Base-by-base conservation (phyloP, 2,329 filamentous ascomycete genomes). In the Verticillium nonalfalfae region DNA sequence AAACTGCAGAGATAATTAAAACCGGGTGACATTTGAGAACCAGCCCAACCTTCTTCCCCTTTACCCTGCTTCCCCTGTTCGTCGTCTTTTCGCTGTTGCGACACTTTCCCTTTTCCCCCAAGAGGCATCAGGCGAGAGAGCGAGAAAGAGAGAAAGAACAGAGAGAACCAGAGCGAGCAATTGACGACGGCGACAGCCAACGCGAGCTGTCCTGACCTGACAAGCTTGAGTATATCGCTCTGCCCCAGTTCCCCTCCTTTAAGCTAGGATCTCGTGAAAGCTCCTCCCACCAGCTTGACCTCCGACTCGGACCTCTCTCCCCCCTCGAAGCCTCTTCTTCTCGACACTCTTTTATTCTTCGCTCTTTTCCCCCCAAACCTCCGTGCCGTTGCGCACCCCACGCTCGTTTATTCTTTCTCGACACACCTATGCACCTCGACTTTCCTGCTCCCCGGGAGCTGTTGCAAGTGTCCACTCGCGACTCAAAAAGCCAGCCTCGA, bases 391-490 rank as follows among this genome's bases (percentile, higher is more conserved):
- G 35, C 31, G 31, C 40, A 57, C 40, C 54, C 31, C 56, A 57
- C 35, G 18, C 14, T 26, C n/a, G 56, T 60, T 55, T 52, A 26
- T 33, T 33, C 33, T 21, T 34, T 26, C 40, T 52, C 40, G 50
- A 55, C 31, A 58, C 40, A 58, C 40, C n/a, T 59, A 63, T 65
- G 63, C 62, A 11, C 52, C 36, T 60, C 57, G 59, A 62, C 45
- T 62, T 40, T 59, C 59, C 59, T 62, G 63, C 63, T 65, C 63
- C 63, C 62, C 56, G 50, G 62, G 62, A 64, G 63, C 63, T 62
- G 36, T 33, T 59, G 54, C 63, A 59, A 63, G 34, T 56, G 52
- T 56, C 45, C 59, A 33, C 50, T 21, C 33, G 33, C 57, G 26
- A 57, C 57, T 55, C 36, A 54, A 26, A 4, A 54, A 52, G 57